Percentiles rank a stretch among this genome's conserved stretches.
These are phyloP conservation scores for Ceratocystis lukuohia DNA, from an alignment of 2,329 filamentous ascomycete genomes.

Conservation along the genomic window DNA sequence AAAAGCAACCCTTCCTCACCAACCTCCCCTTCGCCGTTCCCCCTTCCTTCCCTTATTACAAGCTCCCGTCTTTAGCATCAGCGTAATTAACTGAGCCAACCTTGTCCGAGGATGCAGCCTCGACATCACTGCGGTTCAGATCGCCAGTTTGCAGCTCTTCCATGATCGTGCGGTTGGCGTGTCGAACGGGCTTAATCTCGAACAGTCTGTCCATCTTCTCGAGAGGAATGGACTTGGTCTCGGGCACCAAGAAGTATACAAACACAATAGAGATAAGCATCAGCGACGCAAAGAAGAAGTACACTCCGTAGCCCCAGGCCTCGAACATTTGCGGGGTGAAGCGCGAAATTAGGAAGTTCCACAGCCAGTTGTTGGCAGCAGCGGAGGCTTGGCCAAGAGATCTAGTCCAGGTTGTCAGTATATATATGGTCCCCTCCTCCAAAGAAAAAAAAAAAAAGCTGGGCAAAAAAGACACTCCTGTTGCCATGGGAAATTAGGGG, in stretches of 20 bases:
- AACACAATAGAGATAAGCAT: slow-evolving; percentile 46
- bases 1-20: neutral
- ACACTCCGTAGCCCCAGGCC: slow-evolving; percentile 45
- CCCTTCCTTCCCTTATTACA: neutral
- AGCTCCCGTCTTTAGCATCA: slow-evolving; percentile 17
- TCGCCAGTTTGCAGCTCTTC: slow-evolving; percentile 30
- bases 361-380: slow-evolving; percentile 59
- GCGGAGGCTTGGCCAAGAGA: slow-evolving; percentile 40
- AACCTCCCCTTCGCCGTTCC: neutral
- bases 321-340: slow-evolving; percentile 55
- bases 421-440: neutral
- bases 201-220: slow-evolving; percentile 54
- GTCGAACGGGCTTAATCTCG: slow-evolving; percentile 32
- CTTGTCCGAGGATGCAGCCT: slow-evolving; percentile 24
- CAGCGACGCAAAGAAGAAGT: slow-evolving; percentile 51
- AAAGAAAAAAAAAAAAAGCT: slow-evolving; percentile 36
- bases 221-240: slow-evolving; percentile 52
- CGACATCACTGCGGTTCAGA: slow-evolving; percentile 24
- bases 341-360: slow-evolving; percentile 54
- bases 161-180: slow-evolving; percentile 34
- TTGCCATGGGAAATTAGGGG: slow-evolving; percentile 30
- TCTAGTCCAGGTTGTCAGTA: slow-evolving; percentile 4
- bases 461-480: slow-evolving; percentile 40
- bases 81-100: slow-evolving; percentile 19
- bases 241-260: slow-evolving; percentile 49